Conservation (phyloP, 1,139 yeast genomes). For the Yamadazyma mexicana region DNA sequence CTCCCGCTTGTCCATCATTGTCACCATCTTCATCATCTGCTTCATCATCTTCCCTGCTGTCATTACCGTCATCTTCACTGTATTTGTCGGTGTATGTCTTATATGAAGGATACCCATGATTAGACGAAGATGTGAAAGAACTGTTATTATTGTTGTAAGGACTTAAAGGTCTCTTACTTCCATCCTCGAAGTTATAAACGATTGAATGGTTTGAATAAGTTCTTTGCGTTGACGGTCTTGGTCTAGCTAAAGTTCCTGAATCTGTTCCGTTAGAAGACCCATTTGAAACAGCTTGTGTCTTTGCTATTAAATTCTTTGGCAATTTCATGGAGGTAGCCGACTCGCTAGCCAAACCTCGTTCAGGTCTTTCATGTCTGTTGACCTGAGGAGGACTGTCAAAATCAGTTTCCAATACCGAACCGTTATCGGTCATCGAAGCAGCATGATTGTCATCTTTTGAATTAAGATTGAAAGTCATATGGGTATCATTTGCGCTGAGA, state of each 20-base stretch:
- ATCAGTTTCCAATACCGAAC: conserved; percentile 1
- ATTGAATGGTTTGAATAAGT: conserved; percentile 14
- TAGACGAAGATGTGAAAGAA: conserved; percentile 6
- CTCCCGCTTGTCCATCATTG: conserved; percentile 7
- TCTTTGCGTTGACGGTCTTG: conserved; percentile 13
- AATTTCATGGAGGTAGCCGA: neutral
- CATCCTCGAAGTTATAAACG: conserved; percentile 3
- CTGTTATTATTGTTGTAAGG: conserved; percentile 11
- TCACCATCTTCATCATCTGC: conserved; percentile 8
- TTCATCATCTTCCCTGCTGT: conserved; percentile 8
- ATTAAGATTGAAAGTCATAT: conserved; percentile 3
- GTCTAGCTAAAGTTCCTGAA: neutral
- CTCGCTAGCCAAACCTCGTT: neutral
- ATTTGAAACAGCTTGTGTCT: neutral
- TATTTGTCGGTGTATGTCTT: conserved; percentile 5
- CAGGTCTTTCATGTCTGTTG: neutral
- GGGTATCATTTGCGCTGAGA: neutral
- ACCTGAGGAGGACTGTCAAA: conserved; percentile 3
- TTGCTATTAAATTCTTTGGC: neutral
- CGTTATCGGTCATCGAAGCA: neutral
- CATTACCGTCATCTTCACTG: conserved; percentile 5
- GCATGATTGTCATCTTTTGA: neutral
- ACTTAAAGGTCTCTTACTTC: conserved; percentile 8
- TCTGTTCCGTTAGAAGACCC: neutral
- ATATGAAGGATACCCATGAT: neutral